Evolutionary conservation across 169 alveolate genomes (phyloP).

Genomic region (Cryptosporidium felis): DNA sequence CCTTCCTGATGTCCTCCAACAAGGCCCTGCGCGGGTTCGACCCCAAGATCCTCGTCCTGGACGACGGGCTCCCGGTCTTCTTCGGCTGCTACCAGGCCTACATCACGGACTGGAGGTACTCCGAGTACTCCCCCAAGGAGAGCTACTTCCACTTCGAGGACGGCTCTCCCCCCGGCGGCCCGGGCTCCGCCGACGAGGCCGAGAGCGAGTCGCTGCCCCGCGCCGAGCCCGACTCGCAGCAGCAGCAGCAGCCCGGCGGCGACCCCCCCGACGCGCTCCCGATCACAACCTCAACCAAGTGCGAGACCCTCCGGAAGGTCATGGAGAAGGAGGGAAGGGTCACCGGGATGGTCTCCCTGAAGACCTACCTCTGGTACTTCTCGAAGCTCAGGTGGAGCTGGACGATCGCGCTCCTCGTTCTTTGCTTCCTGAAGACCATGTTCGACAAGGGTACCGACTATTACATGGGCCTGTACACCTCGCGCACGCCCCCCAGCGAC

Average conservation of each 20-base stretch:
- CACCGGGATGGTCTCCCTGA: slow-evolving; percentile 39
- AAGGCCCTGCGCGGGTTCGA: not conserved
- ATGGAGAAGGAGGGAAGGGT: slow-evolving; percentile 68
- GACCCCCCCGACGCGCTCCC: not conserved
- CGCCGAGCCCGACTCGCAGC: no score
- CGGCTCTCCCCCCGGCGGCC: not conserved
- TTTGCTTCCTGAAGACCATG: slow-evolving; percentile 38
- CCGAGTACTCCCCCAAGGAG: not conserved
- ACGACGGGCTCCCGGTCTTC: slow-evolving; percentile 35
- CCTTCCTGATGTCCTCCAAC: slow-evolving; percentile 33
- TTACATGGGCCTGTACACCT: slow-evolving; percentile 61
- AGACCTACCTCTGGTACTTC: slow-evolving; percentile 56
- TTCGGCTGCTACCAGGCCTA: slow-evolving; percentile 34
- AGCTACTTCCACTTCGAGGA: not conserved
- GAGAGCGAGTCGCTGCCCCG: not conserved
- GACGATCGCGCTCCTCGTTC: slow-evolving; percentile 18
- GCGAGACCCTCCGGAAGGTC: slow-evolving; percentile 38
- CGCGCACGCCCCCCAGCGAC: slow-evolving; percentile 11
- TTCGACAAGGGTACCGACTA: slow-evolving; percentile 70
- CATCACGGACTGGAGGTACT: slow-evolving; percentile 1
- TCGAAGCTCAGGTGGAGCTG: slow-evolving; percentile 62
- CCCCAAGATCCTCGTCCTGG: slow-evolving; percentile 42
- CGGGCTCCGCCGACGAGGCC: not conserved
- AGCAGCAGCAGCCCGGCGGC: not conserved
- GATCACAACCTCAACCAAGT: not conserved